Conservation (phyloP, 768 basidiomycete species). For the Boletellus emodensis region DNA sequence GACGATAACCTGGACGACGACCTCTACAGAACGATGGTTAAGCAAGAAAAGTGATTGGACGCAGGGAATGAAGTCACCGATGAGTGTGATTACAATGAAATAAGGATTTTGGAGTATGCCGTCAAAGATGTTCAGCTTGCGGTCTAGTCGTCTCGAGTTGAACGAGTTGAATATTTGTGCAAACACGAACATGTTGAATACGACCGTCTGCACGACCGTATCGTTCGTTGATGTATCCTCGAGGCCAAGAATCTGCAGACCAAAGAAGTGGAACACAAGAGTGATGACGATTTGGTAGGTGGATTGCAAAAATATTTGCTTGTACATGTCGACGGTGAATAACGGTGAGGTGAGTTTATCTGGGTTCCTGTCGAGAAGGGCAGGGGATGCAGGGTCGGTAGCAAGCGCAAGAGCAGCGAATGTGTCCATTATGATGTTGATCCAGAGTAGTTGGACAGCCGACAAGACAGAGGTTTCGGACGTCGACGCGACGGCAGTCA, state of each 20-base stretch:
- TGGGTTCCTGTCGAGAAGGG: constrained; percentile 82
- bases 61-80: constrained; percentile 53
- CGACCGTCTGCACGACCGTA: constrained; percentile 69
- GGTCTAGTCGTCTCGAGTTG: constrained; percentile 86
- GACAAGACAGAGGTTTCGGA: constrained; percentile 82
- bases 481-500: constrained; percentile 78
- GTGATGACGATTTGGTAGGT: constrained; percentile 79
- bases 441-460: constrained; percentile 96
- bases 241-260: constrained; percentile 64
- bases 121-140: constrained; percentile 82
- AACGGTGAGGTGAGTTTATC: constrained; percentile 86
- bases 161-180: constrained; percentile 96
- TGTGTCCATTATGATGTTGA: constrained; percentile 98
- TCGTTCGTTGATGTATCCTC: constrained; percentile 34
- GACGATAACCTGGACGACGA: constrained; percentile 81
- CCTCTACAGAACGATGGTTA: constrained; percentile 48
- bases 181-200: constrained; percentile 99
- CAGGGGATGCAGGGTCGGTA: constrained; percentile 86
- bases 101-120: constrained; percentile 77
- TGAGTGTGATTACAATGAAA: constrained; percentile 77
- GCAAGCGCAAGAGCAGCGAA: constrained; percentile 97
- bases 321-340: constrained; percentile 93
- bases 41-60: constrained; percentile 1
- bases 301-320: constrained; percentile 91
- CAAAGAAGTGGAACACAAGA: constrained; percentile 87